phyloP scores from a whole-genome alignment of 2,329 filamentous ascomycete genomes.

The Plectosphaerella plurivora region DNA sequence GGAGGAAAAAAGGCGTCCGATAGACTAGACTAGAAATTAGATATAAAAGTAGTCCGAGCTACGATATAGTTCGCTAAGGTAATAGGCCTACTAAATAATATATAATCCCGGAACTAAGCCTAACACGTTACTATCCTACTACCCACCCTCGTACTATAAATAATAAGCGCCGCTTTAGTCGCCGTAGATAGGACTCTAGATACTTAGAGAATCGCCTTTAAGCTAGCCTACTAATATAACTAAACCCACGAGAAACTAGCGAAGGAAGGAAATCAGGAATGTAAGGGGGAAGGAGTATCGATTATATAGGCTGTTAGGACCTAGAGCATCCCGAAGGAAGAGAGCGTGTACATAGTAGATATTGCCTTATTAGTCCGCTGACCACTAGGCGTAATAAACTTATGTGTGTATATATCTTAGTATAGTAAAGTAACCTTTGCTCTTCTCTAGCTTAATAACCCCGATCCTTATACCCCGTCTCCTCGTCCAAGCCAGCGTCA shows the following conservation, averaged over 20 bases:
- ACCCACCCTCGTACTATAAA: slow-evolving; percentile 2
- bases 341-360: neutral
- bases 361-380: neutral
- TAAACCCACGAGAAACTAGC: neutral
- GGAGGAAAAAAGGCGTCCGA: no score
- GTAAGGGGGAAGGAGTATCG: neutral
- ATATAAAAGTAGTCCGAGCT: slow-evolving; percentile 18
- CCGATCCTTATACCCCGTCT: no score
- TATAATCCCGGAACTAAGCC: no score
- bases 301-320: neutral
- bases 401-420: slow-evolving; percentile 2
- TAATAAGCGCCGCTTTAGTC: slow-evolving; percentile 10
- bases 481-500: no score
- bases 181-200: slow-evolving; percentile 12
- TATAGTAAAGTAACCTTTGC: no score
- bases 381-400: neutral
- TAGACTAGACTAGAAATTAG: no score
- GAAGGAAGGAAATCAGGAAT: neutral
- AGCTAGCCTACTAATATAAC: slow-evolving; percentile 9
- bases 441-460: no score
- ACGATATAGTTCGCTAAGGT: no score
- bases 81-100: no score
- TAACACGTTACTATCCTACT: no score
- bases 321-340: neutral
- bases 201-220: slow-evolving; percentile 12